Evolutionary conservation across 345 rosid species (phyloP), one percentile per base, ranked within the genome.

Genomic region (Kandelia obovata): DNA sequence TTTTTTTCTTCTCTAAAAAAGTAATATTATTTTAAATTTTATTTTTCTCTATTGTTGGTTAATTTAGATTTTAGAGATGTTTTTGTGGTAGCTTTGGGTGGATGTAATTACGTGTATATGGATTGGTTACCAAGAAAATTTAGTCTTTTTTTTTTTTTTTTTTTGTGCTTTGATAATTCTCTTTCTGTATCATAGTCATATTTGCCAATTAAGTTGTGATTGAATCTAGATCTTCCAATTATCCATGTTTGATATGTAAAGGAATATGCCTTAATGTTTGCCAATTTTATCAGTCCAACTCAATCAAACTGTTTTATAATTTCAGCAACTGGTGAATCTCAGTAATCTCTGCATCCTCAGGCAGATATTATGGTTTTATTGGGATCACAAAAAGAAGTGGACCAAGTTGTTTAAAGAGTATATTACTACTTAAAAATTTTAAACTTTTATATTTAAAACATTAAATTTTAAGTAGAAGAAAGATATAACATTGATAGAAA

Each of bases 331-430:
- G 9, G 37, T 7, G 65, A 47, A 61, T 53, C 58, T 62, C 7
- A 4, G 0, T 7, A 7, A 31, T 15, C 37, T 49, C 39, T 32
- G 52, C 39, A 58, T 60, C 52, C 34, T 32, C 52, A 8, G 71
- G n/a, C 43, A 23, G 58, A 57, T 63, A 60, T 61, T 61, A 28
- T 61, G 64, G 60, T 10, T 21, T 55, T 70, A 55, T 73, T 43
- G 78, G 72, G 77, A 78, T 78, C 81, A 62, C 31, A 69, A 78
- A 62, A 52, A 31, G 8, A 35, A 37, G 35, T 56, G 74, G 71
- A 8, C 69, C 78, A 23, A 61, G 27, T 26, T 64, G 43, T 34
- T 1, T 7, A 7, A 34, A 1, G 9, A 7, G 6, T 7, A 34
- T 34, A 7, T 1, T 34, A 34, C 1, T 32, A 32, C 0, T 32